phyloP scores from a whole-genome alignment of 768 basidiomycete species.

The Boletus sensibilis region DNA sequence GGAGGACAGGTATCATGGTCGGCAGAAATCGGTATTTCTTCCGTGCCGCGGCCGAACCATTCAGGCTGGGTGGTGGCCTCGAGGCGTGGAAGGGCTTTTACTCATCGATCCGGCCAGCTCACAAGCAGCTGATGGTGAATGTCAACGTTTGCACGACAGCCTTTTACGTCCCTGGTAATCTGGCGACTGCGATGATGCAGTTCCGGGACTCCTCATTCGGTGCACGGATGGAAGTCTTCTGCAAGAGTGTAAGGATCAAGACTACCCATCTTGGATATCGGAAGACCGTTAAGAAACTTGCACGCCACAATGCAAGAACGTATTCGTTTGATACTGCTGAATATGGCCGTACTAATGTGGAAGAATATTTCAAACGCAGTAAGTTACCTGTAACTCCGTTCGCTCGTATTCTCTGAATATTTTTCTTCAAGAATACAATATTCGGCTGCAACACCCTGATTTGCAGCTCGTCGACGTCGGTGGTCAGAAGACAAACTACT shows the following conservation, averaged over 20 bases:
- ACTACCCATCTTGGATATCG: conserved; percentile 71
- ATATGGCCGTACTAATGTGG: conserved; percentile 43
- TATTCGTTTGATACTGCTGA: conserved; percentile 43
- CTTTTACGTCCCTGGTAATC: conserved; percentile 43
- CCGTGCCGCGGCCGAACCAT: conserved; percentile 31
- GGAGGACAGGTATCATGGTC: conserved; percentile 49
- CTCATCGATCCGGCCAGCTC: conserved; percentile 39
- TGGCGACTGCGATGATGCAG: conserved; percentile 42
- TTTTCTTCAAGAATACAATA: conserved; percentile 41
- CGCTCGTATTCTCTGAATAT: not conserved
- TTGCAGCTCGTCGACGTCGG: conserved; percentile 51
- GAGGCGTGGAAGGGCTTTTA: conserved; percentile 58
- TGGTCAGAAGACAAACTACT: conserved; percentile 38
- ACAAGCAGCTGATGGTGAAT: conserved; percentile 51
- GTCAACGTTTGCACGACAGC: conserved; percentile 54
- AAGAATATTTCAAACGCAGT: conserved; percentile 49
- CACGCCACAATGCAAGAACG: conserved; percentile 38
- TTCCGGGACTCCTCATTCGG: conserved; percentile 53
- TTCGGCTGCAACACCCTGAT: conserved; percentile 37
- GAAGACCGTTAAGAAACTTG: conserved; percentile 64
- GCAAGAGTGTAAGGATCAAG: conserved; percentile 61
- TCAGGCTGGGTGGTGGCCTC: conserved; percentile 49
- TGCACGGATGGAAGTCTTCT: conserved; percentile 60
- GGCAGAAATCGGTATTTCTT: conserved; percentile 57
- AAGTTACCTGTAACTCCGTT: conserved; percentile 12